Evolutionary conservation across 2,329 filamentous ascomycete species (phyloP).

Genomic region (Chaetomium globosum): DNA sequence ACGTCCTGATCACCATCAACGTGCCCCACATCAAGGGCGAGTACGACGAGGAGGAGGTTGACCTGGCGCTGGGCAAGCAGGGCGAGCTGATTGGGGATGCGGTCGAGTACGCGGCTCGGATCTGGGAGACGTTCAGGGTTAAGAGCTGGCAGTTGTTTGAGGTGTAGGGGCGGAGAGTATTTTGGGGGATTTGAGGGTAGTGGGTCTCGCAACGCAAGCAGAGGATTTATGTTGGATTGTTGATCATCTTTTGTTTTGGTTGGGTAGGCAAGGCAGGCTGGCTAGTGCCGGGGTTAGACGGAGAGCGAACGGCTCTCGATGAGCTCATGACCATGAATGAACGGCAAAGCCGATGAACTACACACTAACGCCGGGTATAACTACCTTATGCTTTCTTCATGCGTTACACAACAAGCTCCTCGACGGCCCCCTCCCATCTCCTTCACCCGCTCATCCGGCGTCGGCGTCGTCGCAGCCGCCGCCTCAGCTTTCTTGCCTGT

Average conservation of each 20-base stretch:
- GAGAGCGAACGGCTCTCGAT: not conserved
- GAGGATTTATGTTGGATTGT: not conserved
- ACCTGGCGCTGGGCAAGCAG: slow-evolving; percentile 65
- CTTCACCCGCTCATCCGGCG: not conserved
- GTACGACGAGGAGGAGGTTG: slow-evolving; percentile 72
- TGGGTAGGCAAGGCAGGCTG: not conserved
- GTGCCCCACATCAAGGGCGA: slow-evolving; percentile 79
- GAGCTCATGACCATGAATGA: slow-evolving; percentile 16
- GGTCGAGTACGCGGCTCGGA: slow-evolving; percentile 66
- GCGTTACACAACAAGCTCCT: not conserved
- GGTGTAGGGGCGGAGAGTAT: slow-evolving; percentile 30
- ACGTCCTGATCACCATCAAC: slow-evolving; percentile 84
- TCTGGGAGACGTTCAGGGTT: slow-evolving; percentile 75
- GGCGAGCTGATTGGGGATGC: slow-evolving; percentile 69
- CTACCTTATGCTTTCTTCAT: not conserved
- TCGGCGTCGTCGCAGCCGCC: slow-evolving; percentile 11
- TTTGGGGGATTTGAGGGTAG: not conserved
- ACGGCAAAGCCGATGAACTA: slow-evolving; percentile 12
- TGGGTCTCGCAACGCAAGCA: not conserved
- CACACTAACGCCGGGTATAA: not conserved
- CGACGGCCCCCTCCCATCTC: not conserved
- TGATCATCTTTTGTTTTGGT: not conserved
- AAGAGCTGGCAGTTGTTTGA: slow-evolving; percentile 79
- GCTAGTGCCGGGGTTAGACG: slow-evolving; percentile 10
- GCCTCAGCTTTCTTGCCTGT: slow-evolving; percentile 47